A percentile compares a stretch with the other conserved stretches of the same genome.
Conservation (phyloP, 176 grass and related monocot species). For the Triticum dicoccoides region DNA sequence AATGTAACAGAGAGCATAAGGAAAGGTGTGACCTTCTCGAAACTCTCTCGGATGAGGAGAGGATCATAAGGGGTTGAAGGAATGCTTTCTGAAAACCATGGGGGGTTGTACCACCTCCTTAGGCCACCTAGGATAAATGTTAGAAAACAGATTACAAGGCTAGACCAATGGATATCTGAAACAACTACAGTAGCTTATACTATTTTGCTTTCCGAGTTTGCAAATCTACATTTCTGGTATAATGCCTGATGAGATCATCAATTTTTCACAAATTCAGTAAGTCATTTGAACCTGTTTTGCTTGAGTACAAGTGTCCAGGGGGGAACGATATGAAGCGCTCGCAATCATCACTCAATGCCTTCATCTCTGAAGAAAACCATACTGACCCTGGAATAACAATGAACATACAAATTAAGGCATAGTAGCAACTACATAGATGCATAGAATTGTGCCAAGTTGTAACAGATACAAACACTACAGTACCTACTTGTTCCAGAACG, state of each 20-base stretch:
- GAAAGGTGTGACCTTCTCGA: constrained; percentile 61
- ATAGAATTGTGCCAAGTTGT: neutral
- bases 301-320: constrained; percentile 97
- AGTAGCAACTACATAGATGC: neutral
- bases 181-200: constrained; percentile 8
- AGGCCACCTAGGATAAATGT: constrained; percentile 51
- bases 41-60: constrained; percentile 61
- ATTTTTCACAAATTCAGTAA: constrained; percentile 9
- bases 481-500: neutral
- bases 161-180: constrained; percentile 21
- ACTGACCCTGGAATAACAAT: constrained; percentile 70
- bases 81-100: constrained; percentile 82
- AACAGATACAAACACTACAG: neutral
- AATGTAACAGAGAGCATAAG: constrained; percentile 29
- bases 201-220: neutral
- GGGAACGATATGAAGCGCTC: constrained; percentile 91
- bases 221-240: constrained; percentile 4
- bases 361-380: constrained; percentile 99
- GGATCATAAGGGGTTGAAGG: constrained; percentile 85
- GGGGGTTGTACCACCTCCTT: constrained; percentile 92
- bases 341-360: constrained; percentile 95
- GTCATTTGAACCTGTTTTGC: constrained; percentile 71
- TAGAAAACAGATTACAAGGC: constrained; percentile 3
- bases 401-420: constrained; percentile 4
- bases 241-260: neutral